Conservation (phyloP, 2,329 filamentous ascomycete species). For the Stenocarpella maydis region DNA sequence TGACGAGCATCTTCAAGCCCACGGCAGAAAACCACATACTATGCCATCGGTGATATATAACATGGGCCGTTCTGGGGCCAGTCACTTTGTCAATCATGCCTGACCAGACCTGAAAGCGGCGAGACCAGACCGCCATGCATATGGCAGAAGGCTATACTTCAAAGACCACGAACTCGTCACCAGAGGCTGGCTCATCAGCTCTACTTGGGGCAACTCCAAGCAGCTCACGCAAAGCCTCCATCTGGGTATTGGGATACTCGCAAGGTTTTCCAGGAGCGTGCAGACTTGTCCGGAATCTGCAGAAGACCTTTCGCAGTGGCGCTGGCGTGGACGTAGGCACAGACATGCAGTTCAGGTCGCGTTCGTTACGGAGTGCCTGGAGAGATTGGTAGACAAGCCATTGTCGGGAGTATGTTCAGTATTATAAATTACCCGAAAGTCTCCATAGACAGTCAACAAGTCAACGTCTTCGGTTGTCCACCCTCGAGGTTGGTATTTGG, state of each 20-base stretch:
- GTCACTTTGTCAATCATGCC: background rate
- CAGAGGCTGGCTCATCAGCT: background rate
- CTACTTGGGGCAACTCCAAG: background rate
- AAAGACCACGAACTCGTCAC: conserved; percentile 5
- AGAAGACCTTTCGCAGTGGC: background rate
- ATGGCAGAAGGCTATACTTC: background rate
- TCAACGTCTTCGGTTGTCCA: conserved; percentile 2
- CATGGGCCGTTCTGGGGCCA: too few relatives aligned
- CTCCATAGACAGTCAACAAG: conserved; percentile 8
- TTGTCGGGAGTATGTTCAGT: background rate
- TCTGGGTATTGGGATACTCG: conserved; percentile 1
- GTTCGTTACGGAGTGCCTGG: conserved; percentile 12
- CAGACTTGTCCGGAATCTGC: background rate
- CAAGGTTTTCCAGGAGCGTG: background rate
- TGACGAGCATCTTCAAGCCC: too few relatives aligned
- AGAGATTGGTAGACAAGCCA: background rate
- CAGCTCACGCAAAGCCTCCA: background rate
- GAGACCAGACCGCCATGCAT: background rate
- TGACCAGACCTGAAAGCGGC: background rate
- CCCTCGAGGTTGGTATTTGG: conserved; percentile 3
- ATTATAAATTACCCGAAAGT: conserved; percentile 9
- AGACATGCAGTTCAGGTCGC: conserved; percentile 12
- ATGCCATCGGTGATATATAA: too few relatives aligned
- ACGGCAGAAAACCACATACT: too few relatives aligned
- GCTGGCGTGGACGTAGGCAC: background rate